Conservation (phyloP, 495 filamentous ascomycete genomes). For the Podospora sp. region DNA sequence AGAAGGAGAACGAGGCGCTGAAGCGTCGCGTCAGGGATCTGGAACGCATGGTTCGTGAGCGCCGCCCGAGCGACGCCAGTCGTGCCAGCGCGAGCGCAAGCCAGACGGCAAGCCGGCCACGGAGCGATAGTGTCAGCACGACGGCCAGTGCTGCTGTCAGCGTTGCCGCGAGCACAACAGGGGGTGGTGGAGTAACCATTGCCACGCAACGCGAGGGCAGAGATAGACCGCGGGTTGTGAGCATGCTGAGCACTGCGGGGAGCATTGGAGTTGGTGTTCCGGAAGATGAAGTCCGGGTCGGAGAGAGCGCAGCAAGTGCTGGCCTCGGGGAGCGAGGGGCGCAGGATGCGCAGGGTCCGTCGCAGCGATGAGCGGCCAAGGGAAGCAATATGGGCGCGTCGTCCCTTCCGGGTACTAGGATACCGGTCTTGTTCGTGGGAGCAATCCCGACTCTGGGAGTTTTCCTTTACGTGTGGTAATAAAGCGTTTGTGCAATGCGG, state of each 20-base stretch:
- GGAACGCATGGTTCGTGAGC: conserved; percentile 56
- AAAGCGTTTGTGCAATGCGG: neutral
- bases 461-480: neutral
- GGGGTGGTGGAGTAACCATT: conserved; percentile 33
- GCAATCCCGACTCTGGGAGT: neutral
- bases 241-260: conserved; percentile 38
- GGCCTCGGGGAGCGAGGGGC: conserved; percentile 33
- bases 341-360: neutral
- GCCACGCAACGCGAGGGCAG: conserved; percentile 34
- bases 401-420: neutral
- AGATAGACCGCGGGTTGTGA: conserved; percentile 40
- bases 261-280: conserved; percentile 48
- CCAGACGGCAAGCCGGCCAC: neutral
- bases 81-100: conserved; percentile 23
- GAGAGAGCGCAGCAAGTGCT: conserved; percentile 59
- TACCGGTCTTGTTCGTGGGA: neutral
- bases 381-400: neutral
- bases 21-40: conserved; percentile 73
- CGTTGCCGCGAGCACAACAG: conserved; percentile 38
- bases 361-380: neutral
- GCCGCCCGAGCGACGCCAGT: conserved; percentile 48
- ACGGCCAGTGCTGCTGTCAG: conserved; percentile 48
- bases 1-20: conserved; percentile 78
- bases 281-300: conserved; percentile 55
- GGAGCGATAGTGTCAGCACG: conserved; percentile 46